These are phyloP conservation scores for Aspergillus sp. DNA, from an alignment of 2,329 filamentous ascomycete species.

Conservation along the genomic window DNA sequence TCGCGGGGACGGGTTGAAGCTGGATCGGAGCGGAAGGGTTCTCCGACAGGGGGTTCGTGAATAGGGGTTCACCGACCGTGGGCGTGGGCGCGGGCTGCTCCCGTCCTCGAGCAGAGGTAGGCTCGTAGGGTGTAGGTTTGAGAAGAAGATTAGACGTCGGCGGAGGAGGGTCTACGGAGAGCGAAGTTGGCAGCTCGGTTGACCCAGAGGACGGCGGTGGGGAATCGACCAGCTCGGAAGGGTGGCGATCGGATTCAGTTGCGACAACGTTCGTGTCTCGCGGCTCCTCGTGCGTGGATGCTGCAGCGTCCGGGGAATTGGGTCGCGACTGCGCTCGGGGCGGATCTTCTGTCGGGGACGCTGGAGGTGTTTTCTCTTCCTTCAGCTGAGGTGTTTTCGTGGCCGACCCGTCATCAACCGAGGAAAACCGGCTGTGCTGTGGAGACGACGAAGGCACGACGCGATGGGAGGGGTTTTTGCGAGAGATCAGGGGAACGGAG, in stretches of 20 bases:
- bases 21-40: constrained; percentile 13
- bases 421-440: neutral
- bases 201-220: constrained; percentile 25
- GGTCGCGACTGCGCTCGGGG: neutral
- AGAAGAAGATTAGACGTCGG: constrained; percentile 23
- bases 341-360: neutral
- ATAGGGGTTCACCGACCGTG: constrained; percentile 20
- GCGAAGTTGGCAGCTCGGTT: constrained; percentile 18
- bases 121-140: constrained; percentile 21
- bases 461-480: constrained; percentile 6
- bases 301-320: neutral
- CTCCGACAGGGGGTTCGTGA: constrained; percentile 31
- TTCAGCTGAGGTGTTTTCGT: neutral
- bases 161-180: constrained; percentile 19
- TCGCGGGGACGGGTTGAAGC: constrained; percentile 9
- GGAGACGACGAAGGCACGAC: constrained; percentile 3
- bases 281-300: neutral
- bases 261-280: constrained; percentile 14
- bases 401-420: neutral
- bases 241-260: constrained; percentile 12
- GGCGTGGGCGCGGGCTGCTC: constrained; percentile 12
- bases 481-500: neutral
- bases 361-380: neutral
- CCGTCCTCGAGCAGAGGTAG: constrained; percentile 17
- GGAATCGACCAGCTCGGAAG: constrained; percentile 21